Conservation (phyloP, 2,329 filamentous ascomycete species). For the Alternaria arborescens region DNA sequence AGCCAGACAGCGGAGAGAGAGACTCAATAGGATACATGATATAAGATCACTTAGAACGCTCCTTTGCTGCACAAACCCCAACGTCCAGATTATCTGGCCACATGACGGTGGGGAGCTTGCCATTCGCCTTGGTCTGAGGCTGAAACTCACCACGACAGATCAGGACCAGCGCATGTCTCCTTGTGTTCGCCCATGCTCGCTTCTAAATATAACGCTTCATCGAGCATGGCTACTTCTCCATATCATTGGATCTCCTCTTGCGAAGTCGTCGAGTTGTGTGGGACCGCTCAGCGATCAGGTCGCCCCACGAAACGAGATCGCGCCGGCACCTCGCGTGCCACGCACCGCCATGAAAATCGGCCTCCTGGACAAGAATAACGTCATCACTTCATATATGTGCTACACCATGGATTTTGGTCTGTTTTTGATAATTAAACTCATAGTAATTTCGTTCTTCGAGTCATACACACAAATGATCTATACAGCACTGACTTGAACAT, state of each 20-base stretch:
- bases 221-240: background rate
- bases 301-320: background rate
- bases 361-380: background rate
- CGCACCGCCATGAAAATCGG: background rate
- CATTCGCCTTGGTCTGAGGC: background rate
- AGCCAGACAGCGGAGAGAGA: fast-evolving
- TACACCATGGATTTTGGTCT: background rate
- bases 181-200: background rate
- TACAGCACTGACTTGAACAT: background rate
- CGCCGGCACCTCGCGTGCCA: background rate
- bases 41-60: fast-evolving
- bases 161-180: background rate
- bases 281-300: too few species aligned
- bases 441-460: background rate
- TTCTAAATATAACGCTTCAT: background rate
- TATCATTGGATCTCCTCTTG: background rate
- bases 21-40: fast-evolving
- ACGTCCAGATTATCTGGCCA: background rate
- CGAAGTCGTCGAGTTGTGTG: background rate
- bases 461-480: background rate
- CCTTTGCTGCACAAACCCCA: background rate
- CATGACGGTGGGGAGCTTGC: background rate
- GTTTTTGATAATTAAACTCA: background rate
- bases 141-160: background rate
- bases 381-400: too few species aligned